These are phyloP conservation scores for Trichophyton verrucosum DNA, from an alignment of 2,329 filamentous ascomycete genomes.

Conservation along the genomic window DNA sequence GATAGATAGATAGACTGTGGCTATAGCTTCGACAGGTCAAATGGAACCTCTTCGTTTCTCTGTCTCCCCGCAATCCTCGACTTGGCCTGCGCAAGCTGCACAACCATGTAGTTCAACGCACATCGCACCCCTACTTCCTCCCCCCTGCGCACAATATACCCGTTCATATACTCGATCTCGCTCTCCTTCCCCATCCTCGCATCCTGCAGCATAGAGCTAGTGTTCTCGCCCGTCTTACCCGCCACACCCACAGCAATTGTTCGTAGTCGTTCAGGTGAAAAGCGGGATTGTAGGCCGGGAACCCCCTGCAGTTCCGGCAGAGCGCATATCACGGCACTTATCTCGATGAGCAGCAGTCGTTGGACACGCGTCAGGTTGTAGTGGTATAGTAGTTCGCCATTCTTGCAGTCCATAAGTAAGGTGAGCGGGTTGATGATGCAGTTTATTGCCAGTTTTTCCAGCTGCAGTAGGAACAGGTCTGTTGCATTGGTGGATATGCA, in stretches of 20 bases:
- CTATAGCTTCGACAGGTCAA: conserved; percentile 13
- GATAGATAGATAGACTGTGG: no score
- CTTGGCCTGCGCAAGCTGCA: conserved; percentile 63
- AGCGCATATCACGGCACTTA: conserved; percentile 54
- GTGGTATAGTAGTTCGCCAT: conserved; percentile 59
- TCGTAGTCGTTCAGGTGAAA: conserved; percentile 49
- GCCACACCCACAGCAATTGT: conserved; percentile 46
- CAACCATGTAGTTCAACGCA: conserved; percentile 59
- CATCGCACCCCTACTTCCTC: conserved; percentile 59
- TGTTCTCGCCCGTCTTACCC: conserved; percentile 42
- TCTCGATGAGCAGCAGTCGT: conserved; percentile 60
- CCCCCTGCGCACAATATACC: conserved; percentile 68
- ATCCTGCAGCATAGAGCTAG: conserved; percentile 56
- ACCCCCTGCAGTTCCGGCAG: conserved; percentile 61
- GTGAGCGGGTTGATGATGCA: conserved; percentile 71
- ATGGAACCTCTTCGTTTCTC: conserved; percentile 24
- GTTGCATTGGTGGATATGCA: conserved; percentile 47
- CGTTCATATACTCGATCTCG: conserved; percentile 76
- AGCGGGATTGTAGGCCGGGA: conserved; percentile 47
- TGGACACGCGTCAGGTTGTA: conserved; percentile 53
- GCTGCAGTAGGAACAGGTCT: conserved; percentile 57
- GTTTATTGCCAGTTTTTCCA: conserved; percentile 65
- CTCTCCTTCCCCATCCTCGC: conserved; percentile 50
- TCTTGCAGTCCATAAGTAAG: conserved; percentile 62
- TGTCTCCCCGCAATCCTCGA: conserved; percentile 32